Conservation (phyloP, 805 yeast genomes). For the Candida pini region DNA sequence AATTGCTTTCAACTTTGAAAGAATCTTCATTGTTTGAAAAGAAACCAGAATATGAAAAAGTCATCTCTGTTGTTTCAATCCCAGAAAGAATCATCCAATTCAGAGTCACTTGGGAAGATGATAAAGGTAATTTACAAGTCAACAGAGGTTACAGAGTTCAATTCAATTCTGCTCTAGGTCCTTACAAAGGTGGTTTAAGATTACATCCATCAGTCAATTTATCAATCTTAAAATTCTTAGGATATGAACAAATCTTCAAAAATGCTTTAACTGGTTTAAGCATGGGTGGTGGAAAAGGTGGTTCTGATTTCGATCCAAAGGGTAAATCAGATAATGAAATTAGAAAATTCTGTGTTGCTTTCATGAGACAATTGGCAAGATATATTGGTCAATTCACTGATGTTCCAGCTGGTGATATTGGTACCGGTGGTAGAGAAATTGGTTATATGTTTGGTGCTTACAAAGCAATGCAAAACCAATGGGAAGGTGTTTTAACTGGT, state of each 20-base stretch:
- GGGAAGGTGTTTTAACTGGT: constrained; percentile 98
- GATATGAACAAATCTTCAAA: constrained; percentile 98
- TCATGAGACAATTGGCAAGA: constrained; percentile 92
- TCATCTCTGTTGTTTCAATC: constrained; percentile 81
- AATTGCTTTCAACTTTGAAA: constrained; percentile 79
- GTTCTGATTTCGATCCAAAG: constrained; percentile 96
- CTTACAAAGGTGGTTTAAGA: constrained; percentile 98
- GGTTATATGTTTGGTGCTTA: constrained; percentile 96
- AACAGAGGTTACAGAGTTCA: constrained; percentile 98
- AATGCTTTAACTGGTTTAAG: constrained; percentile 94
- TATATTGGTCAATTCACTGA: constrained; percentile 97
- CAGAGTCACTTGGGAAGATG: constrained; percentile 98
- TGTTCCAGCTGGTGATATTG: constrained; percentile 99
- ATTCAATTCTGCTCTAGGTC: constrained; percentile 97
- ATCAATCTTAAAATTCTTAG: constrained; percentile 91
- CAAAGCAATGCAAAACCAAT: constrained; percentile 83
- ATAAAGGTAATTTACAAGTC: constrained; percentile 83
- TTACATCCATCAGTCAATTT: constrained; percentile 96
- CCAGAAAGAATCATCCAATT: constrained; percentile 96
- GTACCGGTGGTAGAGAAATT: constrained; percentile 95
- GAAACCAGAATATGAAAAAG: constrained; percentile 86
- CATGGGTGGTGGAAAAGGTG: constrained; percentile 99
- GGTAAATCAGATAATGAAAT: constrained; percentile 89
- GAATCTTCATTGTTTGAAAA: constrained; percentile 86
- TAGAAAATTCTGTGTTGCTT: constrained; percentile 92